Conservation (phyloP, 495 filamentous ascomycete genomes). For the Talaromyces ruber region DNA sequence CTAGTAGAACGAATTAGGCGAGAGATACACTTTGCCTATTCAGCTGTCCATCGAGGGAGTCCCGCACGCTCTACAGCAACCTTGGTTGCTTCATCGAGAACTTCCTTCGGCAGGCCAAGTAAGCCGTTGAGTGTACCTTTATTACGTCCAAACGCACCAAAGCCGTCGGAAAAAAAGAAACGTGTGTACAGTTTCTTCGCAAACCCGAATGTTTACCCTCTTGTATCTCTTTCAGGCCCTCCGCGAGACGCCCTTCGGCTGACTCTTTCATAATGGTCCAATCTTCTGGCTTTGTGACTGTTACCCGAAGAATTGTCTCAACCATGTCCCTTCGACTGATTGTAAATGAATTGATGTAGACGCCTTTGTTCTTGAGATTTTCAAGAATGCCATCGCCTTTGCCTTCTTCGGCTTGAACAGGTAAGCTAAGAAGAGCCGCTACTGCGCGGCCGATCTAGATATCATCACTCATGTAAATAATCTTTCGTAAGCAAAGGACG, state of each 20-base stretch:
- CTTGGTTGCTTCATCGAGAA: slow-evolving; percentile 47
- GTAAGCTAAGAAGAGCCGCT: slow-evolving; percentile 32
- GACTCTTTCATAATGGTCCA: slow-evolving; percentile 46
- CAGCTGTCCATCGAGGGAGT: neutral
- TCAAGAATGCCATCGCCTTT: slow-evolving; percentile 18
- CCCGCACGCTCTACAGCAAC: slow-evolving; percentile 8
- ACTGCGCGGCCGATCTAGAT: slow-evolving; percentile 27
- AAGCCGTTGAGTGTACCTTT: slow-evolving; percentile 18
- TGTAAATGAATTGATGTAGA: slow-evolving; percentile 37
- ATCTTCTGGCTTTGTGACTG: slow-evolving; percentile 39
- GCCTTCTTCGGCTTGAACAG: slow-evolving; percentile 35
- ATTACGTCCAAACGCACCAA: slow-evolving; percentile 23
- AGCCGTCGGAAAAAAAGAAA: slow-evolving; percentile 39
- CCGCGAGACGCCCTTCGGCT: slow-evolving; percentile 28
- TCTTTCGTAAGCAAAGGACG: neutral
- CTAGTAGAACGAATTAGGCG: too few relatives aligned
- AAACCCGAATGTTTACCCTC: slow-evolving; percentile 38
- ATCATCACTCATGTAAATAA: neutral
- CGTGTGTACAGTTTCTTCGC: slow-evolving; percentile 42
- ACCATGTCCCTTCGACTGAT: slow-evolving; percentile 46
- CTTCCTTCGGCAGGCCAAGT: slow-evolving; percentile 47
- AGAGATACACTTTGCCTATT: neutral
- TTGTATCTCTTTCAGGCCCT: slow-evolving; percentile 30
- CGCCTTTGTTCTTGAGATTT: slow-evolving; percentile 27
- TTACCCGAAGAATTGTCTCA: slow-evolving; percentile 41